A percentile compares a stretch with the other conserved stretches of the same genome.
These are phyloP conservation scores for Leucocoprinus sp. DNA, from an alignment of 768 basidiomycete species.

Conservation along the genomic window DNA sequence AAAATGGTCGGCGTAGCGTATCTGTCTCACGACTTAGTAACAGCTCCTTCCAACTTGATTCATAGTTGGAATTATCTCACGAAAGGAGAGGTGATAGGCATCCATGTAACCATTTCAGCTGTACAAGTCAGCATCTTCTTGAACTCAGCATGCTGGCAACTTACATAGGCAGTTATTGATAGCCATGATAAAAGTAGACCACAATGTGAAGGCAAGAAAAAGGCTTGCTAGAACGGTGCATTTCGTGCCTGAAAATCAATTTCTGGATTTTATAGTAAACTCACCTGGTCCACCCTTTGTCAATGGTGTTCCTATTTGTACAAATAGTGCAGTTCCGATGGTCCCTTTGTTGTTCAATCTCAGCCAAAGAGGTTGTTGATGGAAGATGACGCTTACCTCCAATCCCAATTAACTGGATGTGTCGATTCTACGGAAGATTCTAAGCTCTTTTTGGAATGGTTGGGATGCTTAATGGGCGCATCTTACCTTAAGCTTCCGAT, in stretches of 20 bases:
- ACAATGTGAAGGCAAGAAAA: constrained; percentile 41
- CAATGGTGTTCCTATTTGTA: constrained; percentile 59
- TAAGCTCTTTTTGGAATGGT: too few relatives aligned
- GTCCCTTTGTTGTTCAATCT: constrained; percentile 33
- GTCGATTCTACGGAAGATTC: constrained; percentile 43
- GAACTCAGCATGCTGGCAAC: constrained; percentile 10
- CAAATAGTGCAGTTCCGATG: constrained; percentile 69
- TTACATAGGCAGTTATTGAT: constrained; percentile 39
- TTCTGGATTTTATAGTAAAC: constrained; percentile 20
- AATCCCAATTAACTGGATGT: constrained; percentile 45
- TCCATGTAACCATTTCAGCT: constrained; percentile 82
- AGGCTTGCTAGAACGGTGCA: constrained; percentile 29
- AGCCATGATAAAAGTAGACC: constrained; percentile 41
- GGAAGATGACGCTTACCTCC: constrained; percentile 26
- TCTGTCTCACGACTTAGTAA: constrained; percentile 18
- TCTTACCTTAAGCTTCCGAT: constrained; percentile 30
- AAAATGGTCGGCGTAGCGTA: constrained; percentile 52
- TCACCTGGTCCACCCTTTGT: constrained; percentile 56
- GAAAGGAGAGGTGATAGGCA: constrained; percentile 72
- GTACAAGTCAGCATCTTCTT: constrained; percentile 11
- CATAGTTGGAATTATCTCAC: constrained; percentile 25
- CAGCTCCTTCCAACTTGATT: neutral
- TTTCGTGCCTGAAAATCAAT: neutral
- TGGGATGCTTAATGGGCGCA: too few relatives aligned
- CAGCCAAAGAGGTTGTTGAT: constrained; percentile 2